Evolutionary conservation across 2,329 filamentous ascomycete genomes (phyloP), one percentile per base, ranked within the genome.

Genomic region (Fusarium nisikadoi): DNA sequence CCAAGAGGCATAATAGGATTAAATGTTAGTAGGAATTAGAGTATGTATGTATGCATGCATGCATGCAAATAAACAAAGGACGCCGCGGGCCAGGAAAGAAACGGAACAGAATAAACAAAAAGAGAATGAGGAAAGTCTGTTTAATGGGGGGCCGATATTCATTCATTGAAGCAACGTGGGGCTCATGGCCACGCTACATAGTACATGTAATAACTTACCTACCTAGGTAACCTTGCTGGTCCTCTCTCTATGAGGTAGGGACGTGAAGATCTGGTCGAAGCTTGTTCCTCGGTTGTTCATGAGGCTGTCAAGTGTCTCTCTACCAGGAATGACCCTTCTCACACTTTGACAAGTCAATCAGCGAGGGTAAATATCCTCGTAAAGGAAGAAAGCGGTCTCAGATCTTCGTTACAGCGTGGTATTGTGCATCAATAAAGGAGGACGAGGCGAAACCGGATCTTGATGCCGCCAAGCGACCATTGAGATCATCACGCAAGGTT

Each of bases 201-300:
- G 23, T 25, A 33, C 16, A 45, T 49, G 27, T 29, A 41, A 38
- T 31, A 35, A 20, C 42, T 57, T 23, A 25, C 23, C 23, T 23
- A 25, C 23, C 23, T 25, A 25, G 23, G 23, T 25, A 39, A 29
- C 33, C 29, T 27, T 56, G 47, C 52, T 41, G 42, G 50, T 59
- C 49, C 59, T 38, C 68, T 70, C 65, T 69, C 42, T 36, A 70
- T 47, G 54, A 72, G 60, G 60, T 42, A 71, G 46, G 54, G 41
- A 63, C 42, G 52, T 50, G 58, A 68, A 64, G 71, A 73, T 73
- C 70, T 68, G 49, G 46, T 38, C 43, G 50, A 65, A 58, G 70
- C 60, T 70, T 71, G 56, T 68, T 56, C 38, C 55, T 38, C 36
- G 55, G 54, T 35, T 55, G 49, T 45, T 36, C 36, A 41, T 53